Percentiles rank a stretch among this genome's conserved stretches.
These are phyloP conservation scores for Verticillium nubilum DNA, from an alignment of 2,329 filamentous ascomycete species.

Conservation along the genomic window DNA sequence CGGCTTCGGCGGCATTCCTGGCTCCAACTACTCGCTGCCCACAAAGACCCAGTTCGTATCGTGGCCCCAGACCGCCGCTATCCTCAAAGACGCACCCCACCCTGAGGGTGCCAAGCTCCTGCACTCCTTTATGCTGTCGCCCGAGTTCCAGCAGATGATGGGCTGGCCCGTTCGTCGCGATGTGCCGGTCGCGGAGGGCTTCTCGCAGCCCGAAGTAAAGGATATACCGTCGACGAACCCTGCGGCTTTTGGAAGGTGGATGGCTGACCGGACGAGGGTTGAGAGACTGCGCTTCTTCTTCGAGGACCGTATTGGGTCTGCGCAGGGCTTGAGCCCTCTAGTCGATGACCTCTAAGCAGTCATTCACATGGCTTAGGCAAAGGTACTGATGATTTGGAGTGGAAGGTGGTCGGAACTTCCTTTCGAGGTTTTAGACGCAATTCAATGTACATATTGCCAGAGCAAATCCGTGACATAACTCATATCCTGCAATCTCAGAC, in stretches of 20 bases:
- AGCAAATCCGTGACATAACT: too few relatives aligned
- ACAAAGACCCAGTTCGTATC: conserved; percentile 34
- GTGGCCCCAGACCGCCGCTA: conserved; percentile 44
- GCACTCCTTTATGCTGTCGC: conserved; percentile 37
- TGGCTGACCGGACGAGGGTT: conserved; percentile 32
- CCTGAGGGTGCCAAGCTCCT: conserved; percentile 46
- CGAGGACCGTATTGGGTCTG: conserved; percentile 33
- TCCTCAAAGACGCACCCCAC: conserved; percentile 41
- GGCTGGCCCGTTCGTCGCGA: conserved; percentile 31
- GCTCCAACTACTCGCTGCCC: conserved; percentile 22
- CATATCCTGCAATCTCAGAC: too few relatives aligned
- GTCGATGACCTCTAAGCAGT: neutral
- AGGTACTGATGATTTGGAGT: too few relatives aligned
- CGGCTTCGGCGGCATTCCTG: conserved; percentile 10
- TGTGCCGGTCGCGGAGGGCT: conserved; percentile 19
- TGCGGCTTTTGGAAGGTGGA: conserved; percentile 31
- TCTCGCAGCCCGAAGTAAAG: conserved; percentile 17
- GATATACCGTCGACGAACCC: conserved; percentile 27
- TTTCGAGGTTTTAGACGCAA: neutral
- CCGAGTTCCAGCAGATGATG: conserved; percentile 27
- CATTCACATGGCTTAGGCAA: too few relatives aligned
- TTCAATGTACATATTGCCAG: too few relatives aligned
- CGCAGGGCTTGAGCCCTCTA: conserved; percentile 34
- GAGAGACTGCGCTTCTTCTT: conserved; percentile 36
- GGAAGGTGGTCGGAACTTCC: too few relatives aligned